Conservation (phyloP, 2,329 filamentous ascomycete species). For the Aspergillus ochraceoroseus region DNA sequence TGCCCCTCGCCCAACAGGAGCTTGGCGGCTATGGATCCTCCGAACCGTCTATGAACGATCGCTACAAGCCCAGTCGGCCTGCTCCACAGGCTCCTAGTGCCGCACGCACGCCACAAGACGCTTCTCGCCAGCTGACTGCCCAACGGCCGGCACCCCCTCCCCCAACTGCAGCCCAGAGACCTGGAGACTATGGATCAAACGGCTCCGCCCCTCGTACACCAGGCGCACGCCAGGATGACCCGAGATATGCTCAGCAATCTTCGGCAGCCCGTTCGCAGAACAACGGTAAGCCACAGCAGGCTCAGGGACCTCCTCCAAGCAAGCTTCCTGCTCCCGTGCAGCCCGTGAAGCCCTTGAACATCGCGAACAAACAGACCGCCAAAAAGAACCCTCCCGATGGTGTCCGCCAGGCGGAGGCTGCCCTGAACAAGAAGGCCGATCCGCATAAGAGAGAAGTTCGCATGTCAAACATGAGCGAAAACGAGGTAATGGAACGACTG, state of each 20-base stretch:
- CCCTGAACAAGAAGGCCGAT: slow-evolving; percentile 72
- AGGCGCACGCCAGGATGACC: slow-evolving; percentile 27
- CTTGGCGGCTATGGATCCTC: slow-evolving; percentile 64
- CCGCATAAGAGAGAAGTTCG: slow-evolving; percentile 87
- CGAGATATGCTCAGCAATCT: slow-evolving; percentile 36
- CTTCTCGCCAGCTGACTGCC: slow-evolving; percentile 56
- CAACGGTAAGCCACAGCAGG: slow-evolving; percentile 42
- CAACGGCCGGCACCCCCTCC: slow-evolving; percentile 79
- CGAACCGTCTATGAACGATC: slow-evolving; percentile 46
- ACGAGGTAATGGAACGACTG: slow-evolving; percentile 92
- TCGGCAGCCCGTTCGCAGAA: slow-evolving; percentile 42
- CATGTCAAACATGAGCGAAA: slow-evolving; percentile 98
- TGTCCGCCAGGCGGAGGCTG: slow-evolving; percentile 84
- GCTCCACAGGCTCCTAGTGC: slow-evolving; percentile 69
- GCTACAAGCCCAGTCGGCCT: slow-evolving; percentile 80
- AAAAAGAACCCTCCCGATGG: slow-evolving; percentile 54
- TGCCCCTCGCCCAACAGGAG: slow-evolving; percentile 83
- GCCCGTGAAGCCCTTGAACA: slow-evolving; percentile 71
- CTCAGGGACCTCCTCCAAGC: slow-evolving; percentile 50
- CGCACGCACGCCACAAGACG: slow-evolving; percentile 51
- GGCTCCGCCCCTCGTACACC: slow-evolving; percentile 35
- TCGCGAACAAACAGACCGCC: slow-evolving; percentile 59
- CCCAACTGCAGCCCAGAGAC: slow-evolving; percentile 45
- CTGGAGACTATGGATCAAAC: slow-evolving; percentile 24
- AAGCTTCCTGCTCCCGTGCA: slow-evolving; percentile 55